Evolutionary conservation across 2,329 filamentous ascomycete genomes (phyloP).

Genomic region (Cyphellophora attinorum): DNA sequence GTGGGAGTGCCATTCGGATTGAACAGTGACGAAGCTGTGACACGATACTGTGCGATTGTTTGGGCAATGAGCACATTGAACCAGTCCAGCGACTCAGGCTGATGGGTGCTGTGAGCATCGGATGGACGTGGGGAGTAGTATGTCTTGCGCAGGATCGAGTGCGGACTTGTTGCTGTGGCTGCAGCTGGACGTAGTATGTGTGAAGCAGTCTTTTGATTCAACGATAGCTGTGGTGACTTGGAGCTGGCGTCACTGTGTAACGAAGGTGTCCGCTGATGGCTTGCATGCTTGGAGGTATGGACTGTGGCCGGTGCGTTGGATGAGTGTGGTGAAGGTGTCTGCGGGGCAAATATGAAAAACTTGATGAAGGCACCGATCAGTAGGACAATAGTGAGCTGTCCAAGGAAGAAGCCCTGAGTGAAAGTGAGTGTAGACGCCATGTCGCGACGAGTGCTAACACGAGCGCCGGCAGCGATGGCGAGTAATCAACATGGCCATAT

Average conservation of each 20-base stretch:
- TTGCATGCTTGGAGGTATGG: constrained; percentile 58
- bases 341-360: constrained; percentile 93
- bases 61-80: constrained; percentile 97
- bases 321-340: constrained; percentile 62
- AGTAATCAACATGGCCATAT: too few species aligned
- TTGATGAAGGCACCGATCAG: constrained; percentile 94
- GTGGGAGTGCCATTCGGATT: constrained; percentile 37
- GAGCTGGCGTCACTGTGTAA: constrained; percentile 34
- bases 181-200: constrained; percentile 64
- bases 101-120: constrained; percentile 61
- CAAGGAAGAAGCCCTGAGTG: constrained; percentile 74
- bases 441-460: too few species aligned
- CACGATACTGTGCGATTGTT: constrained; percentile 89
- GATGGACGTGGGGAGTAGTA: constrained; percentile 66
- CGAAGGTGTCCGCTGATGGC: constrained; percentile 51
- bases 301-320: constrained; percentile 31
- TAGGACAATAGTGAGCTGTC: constrained; percentile 84
- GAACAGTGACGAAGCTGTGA: constrained; percentile 84
- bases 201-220: constrained; percentile 42
- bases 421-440: constrained; percentile 8
- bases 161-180: constrained; percentile 73
- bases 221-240: constrained; percentile 33
- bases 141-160: constrained; percentile 77
- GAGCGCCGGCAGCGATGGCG: too few species aligned
- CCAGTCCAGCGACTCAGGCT: constrained; percentile 95